A percentile compares a stretch with the other conserved stretches of the same genome.
These are phyloP conservation scores for Cetradonia linearis DNA, from an alignment of 495 filamentous ascomycete species.

Conservation along the genomic window DNA sequence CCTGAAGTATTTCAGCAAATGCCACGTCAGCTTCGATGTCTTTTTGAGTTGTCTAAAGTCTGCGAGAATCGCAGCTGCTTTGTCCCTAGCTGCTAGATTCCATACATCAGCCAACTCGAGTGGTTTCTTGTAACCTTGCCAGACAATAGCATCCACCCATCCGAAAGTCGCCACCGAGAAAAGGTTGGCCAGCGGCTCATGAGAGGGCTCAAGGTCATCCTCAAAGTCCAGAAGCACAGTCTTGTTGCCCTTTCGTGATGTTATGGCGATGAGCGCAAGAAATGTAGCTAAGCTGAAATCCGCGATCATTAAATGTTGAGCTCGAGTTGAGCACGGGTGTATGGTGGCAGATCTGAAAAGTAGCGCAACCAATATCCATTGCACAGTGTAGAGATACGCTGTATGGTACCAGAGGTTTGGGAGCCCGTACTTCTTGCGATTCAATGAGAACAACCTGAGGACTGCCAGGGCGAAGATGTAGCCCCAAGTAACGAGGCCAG, in stretches of 20 bases:
- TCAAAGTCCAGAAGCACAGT: slow-evolving; percentile 77
- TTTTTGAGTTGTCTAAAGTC: slow-evolving; percentile 81
- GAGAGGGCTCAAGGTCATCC: slow-evolving; percentile 72
- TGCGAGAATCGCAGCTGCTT: slow-evolving; percentile 65
- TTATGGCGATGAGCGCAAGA: slow-evolving; percentile 62
- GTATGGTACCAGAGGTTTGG: slow-evolving; percentile 90
- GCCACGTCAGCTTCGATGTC: slow-evolving; percentile 68
- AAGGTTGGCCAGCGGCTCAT: slow-evolving; percentile 75
- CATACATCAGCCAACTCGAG: slow-evolving; percentile 77
- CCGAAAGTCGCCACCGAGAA: slow-evolving; percentile 79
- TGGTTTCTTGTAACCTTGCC: slow-evolving; percentile 81
- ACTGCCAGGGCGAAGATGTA: slow-evolving; percentile 71
- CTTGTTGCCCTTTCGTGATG: slow-evolving; percentile 86
- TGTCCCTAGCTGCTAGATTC: slow-evolving; percentile 82
- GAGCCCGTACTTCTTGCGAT: slow-evolving; percentile 45
- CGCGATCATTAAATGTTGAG: slow-evolving; percentile 50
- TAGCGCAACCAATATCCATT: slow-evolving; percentile 67
- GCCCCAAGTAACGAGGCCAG: slow-evolving; percentile 59
- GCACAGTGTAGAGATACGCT: slow-evolving; percentile 67
- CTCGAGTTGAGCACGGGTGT: slow-evolving; percentile 55
- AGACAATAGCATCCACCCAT: slow-evolving; percentile 85
- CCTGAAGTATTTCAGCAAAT: slow-evolving; percentile 76
- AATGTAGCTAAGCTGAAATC: slow-evolving; percentile 67
- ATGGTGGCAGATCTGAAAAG: slow-evolving; percentile 79
- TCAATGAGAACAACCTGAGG: slow-evolving; percentile 61